phyloP scores from a whole-genome alignment of 371 early-diverging fungal species.

The Encephalitozoon intestinalis region DNA sequence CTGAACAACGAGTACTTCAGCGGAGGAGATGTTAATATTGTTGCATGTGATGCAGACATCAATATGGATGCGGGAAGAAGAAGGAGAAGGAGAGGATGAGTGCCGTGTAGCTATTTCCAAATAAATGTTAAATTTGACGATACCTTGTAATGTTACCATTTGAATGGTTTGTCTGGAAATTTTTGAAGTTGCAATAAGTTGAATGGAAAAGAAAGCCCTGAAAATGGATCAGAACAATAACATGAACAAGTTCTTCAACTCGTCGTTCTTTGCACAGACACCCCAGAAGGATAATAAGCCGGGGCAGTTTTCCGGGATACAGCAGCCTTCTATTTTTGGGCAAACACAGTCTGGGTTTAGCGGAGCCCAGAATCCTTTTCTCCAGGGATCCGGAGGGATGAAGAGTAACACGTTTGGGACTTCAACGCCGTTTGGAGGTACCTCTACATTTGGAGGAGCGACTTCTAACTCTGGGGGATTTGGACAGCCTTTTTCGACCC shows the following conservation, averaged over 20 bases:
- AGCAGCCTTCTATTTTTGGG: slow-evolving; percentile 9
- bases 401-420: not conserved
- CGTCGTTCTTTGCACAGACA: slow-evolving; percentile 13
- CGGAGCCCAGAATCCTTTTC: not conserved
- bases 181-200: not conserved
- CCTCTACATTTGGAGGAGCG: not conserved
- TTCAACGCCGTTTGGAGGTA: not conserved
- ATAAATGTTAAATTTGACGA: slow-evolving; percentile 11
- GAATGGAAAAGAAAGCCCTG: not conserved
- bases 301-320: not conserved
- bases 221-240: slow-evolving; percentile 5
- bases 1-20: slow-evolving; percentile 57
- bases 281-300: not conserved
- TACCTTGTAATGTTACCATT: not conserved
- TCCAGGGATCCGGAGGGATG: not conserved
- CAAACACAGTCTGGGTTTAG: not conserved
- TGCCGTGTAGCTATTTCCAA: not conserved
- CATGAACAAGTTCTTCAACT: slow-evolving; percentile 22
- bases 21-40: slow-evolving; percentile 55
- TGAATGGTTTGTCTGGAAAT: not conserved
- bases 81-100: slow-evolving; percentile 30
- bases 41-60: slow-evolving; percentile 61
- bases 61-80: slow-evolving; percentile 47
- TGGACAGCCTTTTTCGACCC: not conserved
- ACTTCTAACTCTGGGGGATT: not conserved